phyloP scores from a whole-genome alignment of 768 basidiomycete species.

The Dendrothele bispora region DNA sequence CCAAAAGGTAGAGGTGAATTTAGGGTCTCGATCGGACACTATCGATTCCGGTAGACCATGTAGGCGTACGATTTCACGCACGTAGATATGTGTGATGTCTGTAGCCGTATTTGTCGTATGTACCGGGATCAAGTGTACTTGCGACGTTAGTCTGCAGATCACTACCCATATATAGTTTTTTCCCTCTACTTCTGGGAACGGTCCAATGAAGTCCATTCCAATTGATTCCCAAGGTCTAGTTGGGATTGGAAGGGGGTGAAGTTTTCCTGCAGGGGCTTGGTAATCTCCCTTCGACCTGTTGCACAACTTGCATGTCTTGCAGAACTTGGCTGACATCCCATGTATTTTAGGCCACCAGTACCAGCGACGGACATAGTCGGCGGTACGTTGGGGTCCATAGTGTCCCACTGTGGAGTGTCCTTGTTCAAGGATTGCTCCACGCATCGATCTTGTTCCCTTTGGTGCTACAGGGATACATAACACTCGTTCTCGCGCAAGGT shows the following conservation, averaged over 20 bases:
- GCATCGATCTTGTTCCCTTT: neutral
- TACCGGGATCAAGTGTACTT: neutral
- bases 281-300: neutral
- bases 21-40: conserved; percentile 26
- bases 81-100: neutral
- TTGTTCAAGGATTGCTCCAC: neutral
- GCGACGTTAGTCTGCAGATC: neutral
- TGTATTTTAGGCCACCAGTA: conserved; percentile 18
- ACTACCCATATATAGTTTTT: neutral
- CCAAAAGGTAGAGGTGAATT: conserved; percentile 31
- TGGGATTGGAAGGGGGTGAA: too few species aligned
- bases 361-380: conserved; percentile 22
- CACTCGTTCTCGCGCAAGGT: neutral
- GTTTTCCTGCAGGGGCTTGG: too few species aligned
- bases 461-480: neutral
- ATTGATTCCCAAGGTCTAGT: too few species aligned
- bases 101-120: neutral
- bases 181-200: neutral
- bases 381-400: conserved; percentile 19
- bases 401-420: conserved; percentile 20
- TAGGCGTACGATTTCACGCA: neutral
- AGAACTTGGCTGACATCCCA: neutral
- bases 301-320: neutral
- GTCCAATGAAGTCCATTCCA: neutral
- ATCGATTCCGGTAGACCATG: conserved; percentile 12